Base-by-base conservation (phyloP, 1,284 basidiomycete genomes). In the Fereydounia khargensis region DNA sequence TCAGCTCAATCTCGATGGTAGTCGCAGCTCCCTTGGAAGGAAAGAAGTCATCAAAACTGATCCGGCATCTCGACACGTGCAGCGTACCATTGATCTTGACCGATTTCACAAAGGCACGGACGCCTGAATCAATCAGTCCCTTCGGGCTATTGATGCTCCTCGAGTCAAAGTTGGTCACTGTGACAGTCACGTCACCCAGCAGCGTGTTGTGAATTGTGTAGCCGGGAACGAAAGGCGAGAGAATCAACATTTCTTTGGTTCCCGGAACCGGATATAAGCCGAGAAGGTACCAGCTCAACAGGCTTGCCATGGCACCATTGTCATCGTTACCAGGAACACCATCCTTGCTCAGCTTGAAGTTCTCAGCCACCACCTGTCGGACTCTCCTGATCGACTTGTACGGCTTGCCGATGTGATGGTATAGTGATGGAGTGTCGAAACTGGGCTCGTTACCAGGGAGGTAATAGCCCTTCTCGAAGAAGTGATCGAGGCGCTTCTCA, bases 301-400 rank as follows among this genome's bases (percentile, higher is more conserved):
- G 85, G 56, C 83, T 84, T 3, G 80, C 85, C 85, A 86, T 86
- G 0, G 85, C 85, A 35, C 83, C 85, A 76, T 58, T 75, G 60
- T 83, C 82, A 51, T 82, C 81, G 58, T 83, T 83, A 13, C 81
- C 68, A 5, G 68, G 68, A 7, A 68, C 35, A 1, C 56, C 55
- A 9, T 36, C 48, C 3, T 39, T 40, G 36, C 39, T 36, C 4
- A 65, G 52, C 38, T 59, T 58, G 33, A 70, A 70, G 56, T 68
- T 58, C 8, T 33, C 41, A 25, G 35, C 23, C 14, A 70, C 63
- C 13, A 63, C 52, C 22, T 61, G 36, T 9, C 68, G 23, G 13
- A 68, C 53, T 17, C 60, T 19, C 30, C 44, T 35, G 7, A 59
- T 41, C 39, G 57, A 66, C 35, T 41, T 42, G 34, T 41, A 47